These are phyloP conservation scores for Boletus eberwhitei DNA, from an alignment of 768 basidiomycete genomes.

Conservation along the genomic window DNA sequence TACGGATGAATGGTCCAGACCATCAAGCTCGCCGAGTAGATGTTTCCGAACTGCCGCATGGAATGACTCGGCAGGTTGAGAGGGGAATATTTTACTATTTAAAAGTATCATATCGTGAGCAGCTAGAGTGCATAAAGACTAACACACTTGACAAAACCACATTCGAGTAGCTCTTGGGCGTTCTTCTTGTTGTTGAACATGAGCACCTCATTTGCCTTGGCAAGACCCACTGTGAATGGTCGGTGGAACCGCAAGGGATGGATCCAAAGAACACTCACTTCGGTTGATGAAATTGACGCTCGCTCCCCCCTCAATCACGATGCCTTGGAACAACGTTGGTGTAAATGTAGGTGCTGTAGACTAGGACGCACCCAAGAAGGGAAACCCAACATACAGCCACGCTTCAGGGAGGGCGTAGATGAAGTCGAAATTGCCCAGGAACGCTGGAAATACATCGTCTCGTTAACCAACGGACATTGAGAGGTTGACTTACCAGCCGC, in stretches of 20 bases:
- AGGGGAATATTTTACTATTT: conserved; percentile 56
- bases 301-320: conserved; percentile 65
- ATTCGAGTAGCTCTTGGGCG: conserved; percentile 53
- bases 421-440: conserved; percentile 73
- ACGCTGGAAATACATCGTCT: conserved; percentile 37
- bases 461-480: neutral
- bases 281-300: conserved; percentile 66
- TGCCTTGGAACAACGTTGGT: conserved; percentile 38
- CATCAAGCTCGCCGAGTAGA: conserved; percentile 51
- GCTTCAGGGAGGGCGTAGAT: conserved; percentile 60
- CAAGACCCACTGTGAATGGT: conserved; percentile 54
- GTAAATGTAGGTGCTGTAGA: neutral
- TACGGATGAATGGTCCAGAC: conserved; percentile 55
- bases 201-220: conserved; percentile 68
- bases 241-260: neutral
- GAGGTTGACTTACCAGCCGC: conserved; percentile 47
- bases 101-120: conserved; percentile 1
- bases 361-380: conserved; percentile 48
- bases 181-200: conserved; percentile 66
- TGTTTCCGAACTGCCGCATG: conserved; percentile 49
- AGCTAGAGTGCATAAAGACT: neutral
- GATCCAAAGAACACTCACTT: conserved; percentile 39
- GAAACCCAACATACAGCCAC: conserved; percentile 66
- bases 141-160: conserved; percentile 65
- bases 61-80: conserved; percentile 49